phyloP scores from a whole-genome alignment of 768 basidiomycete species.

The Lepiota venenata region DNA sequence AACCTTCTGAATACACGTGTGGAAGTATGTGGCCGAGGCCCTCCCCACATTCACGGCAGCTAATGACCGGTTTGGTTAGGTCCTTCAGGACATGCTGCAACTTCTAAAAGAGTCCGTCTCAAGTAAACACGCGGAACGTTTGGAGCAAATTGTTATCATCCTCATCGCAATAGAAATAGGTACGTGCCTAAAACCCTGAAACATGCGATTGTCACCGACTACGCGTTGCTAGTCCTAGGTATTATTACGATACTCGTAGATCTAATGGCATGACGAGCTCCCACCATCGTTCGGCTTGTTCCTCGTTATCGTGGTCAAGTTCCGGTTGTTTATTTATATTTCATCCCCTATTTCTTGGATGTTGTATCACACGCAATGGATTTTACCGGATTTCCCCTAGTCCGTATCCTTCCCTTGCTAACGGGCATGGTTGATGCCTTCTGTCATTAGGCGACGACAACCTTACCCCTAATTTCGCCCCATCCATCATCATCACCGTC shows the following conservation, averaged over 20 bases:
- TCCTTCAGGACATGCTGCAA: conserved; percentile 95
- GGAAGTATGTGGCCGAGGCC: conserved; percentile 49
- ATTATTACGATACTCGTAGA: conserved; percentile 91
- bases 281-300: background rate
- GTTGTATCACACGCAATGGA: background rate
- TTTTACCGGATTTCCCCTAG: background rate
- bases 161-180: conserved; percentile 89
- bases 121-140: conserved; percentile 83
- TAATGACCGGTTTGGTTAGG: conserved; percentile 38
- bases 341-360: background rate
- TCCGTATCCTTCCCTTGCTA: too few species aligned
- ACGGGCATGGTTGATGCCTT: background rate
- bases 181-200: conserved; percentile 26
- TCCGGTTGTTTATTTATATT: background rate
- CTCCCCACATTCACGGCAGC: background rate
- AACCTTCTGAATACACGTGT: conserved; percentile 92
- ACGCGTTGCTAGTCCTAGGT: conserved; percentile 59
- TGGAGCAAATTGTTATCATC: conserved; percentile 91
- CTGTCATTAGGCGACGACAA: background rate
- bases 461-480: background rate
- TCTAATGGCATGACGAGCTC: conserved; percentile 45
- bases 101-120: conserved; percentile 94
- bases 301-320: background rate
- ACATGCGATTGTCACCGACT: conserved; percentile 4
- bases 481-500: background rate